Base-by-base conservation (phyloP, 306 rosid species). In the Geum urbanum region DNA sequence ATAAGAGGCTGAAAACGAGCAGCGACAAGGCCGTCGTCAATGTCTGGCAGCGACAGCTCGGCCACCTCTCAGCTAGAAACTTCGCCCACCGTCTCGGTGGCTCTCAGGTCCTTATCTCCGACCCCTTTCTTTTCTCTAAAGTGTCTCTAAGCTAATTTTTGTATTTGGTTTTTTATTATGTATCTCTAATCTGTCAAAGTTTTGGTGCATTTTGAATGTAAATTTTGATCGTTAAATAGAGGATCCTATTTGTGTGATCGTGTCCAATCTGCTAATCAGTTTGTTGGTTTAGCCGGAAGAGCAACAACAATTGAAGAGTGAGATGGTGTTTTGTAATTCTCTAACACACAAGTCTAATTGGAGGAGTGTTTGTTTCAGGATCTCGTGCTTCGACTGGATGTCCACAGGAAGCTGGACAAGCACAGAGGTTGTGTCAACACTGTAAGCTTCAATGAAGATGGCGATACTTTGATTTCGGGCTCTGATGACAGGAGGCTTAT, bases 391-490 rank as follows among this genome's bases (percentile, higher is more conserved):
- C 87, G 95, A 41, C 86, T 91, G 72, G 97, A 88, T 75, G 35
- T 87, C 51, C 60, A 63, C 53, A 74, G 67, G 80, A 90, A 85
- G 80, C 82, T 90, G 40, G 85, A 76, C 37, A 88, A 81, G 75
- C 98, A 94, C 79, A 86, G 71, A 71, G 90, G 96, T 19, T 94
- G 96, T 84, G 96, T 90, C 5, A 90, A 88, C 81, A 88, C 97
- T 18, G 82, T 94, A 46, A 72, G 85, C 89, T 94, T 94, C 83
- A 94, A 76, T 81, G 88, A 54, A 19, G 85, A 78, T 77, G 98
- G 98, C 74, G 89, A 81, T 69, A 66, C 87, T 70, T 79, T 94
- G 75, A 77, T 94, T 47, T 88, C 98, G 0, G 96, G 97, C 59
- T 94, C 96, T 16, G 98, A 90, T 84, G 98, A 90, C 67, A 59